Percentiles rank a stretch among this genome's conserved stretches.
Conservation (phyloP, 495 filamentous ascomycete genomes). For the Thermochaetoides thermophila region DNA sequence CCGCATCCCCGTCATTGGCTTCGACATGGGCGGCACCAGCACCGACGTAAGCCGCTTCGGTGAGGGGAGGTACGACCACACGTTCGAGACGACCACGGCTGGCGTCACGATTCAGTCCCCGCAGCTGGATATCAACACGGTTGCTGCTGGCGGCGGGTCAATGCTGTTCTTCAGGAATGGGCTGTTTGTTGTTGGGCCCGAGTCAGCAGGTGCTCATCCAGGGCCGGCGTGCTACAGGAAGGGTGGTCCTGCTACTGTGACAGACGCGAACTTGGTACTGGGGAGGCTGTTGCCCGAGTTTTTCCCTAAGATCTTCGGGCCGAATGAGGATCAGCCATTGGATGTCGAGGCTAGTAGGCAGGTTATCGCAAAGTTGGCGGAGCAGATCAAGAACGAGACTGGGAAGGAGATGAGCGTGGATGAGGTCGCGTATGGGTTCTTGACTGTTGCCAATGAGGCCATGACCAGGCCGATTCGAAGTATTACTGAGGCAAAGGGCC, state of each 20-base stretch:
- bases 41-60: conserved; percentile 93
- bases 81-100: conserved; percentile 93
- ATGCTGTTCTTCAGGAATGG: conserved; percentile 83
- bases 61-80: conserved; percentile 80
- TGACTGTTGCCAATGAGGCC: conserved; percentile 87
- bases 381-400: conserved; percentile 58
- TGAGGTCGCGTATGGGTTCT: conserved; percentile 81
- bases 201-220: conserved; percentile 85
- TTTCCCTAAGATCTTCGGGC: conserved; percentile 94
- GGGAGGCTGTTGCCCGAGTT: conserved; percentile 83
- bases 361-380: conserved; percentile 62
- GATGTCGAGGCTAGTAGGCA: conserved; percentile 65
- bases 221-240: conserved; percentile 93
- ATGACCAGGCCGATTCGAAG: conserved; percentile 91
- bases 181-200: conserved; percentile 89
- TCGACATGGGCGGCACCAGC: conserved; percentile 90
- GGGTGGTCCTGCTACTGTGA: conserved; percentile 82
- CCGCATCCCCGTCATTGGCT: conserved; percentile 83
- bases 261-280: conserved; percentile 84
- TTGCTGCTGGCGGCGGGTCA: conserved; percentile 86
- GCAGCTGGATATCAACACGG: conserved; percentile 95
- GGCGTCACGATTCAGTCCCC: conserved; percentile 91
- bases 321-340: conserved; percentile 74
- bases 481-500: conserved; percentile 84
- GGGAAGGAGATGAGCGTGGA: conserved; percentile 62